These are phyloP conservation scores for Boletus rubroflammeus DNA, from an alignment of 768 basidiomycete genomes.

Conservation along the genomic window DNA sequence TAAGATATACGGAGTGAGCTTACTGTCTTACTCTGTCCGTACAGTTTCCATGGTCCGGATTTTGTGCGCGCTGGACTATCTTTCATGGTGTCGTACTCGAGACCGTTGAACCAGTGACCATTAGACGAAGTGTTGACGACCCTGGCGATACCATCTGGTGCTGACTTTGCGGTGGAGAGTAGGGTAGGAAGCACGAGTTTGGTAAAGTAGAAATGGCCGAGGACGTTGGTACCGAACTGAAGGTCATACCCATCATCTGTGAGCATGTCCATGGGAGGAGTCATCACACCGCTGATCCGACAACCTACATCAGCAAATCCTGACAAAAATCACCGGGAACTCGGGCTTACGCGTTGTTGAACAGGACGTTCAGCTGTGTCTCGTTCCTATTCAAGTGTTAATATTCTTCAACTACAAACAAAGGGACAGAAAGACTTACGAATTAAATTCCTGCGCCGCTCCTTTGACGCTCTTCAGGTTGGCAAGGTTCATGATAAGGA, in stretches of 20 bases:
- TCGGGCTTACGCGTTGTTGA: constrained; percentile 31
- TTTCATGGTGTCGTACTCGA: constrained; percentile 28
- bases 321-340: background rate
- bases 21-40: constrained; percentile 34
- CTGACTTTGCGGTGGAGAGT: constrained; percentile 26
- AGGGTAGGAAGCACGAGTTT: constrained; percentile 35
- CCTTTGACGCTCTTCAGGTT: constrained; percentile 36
- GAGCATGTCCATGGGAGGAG: constrained; percentile 24
- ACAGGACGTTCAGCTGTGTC: constrained; percentile 21
- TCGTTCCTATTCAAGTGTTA: constrained; percentile 16
- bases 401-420: background rate
- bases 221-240: constrained; percentile 39
- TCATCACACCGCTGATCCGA: constrained; percentile 32
- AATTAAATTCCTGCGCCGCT: constrained; percentile 39
- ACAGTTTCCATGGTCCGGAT: background rate
- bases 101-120: constrained; percentile 18
- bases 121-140: constrained; percentile 36
- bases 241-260: constrained; percentile 41
- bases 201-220: constrained; percentile 37
- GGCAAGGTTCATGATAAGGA: constrained; percentile 42
- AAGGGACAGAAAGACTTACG: constrained; percentile 16
- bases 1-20: background rate
- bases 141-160: constrained; percentile 32
- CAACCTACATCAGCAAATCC: background rate
- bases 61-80: constrained; percentile 24